These are phyloP conservation scores for Botrytis elliptica DNA, from an alignment of 2,329 filamentous ascomycete species.

Conservation along the genomic window DNA sequence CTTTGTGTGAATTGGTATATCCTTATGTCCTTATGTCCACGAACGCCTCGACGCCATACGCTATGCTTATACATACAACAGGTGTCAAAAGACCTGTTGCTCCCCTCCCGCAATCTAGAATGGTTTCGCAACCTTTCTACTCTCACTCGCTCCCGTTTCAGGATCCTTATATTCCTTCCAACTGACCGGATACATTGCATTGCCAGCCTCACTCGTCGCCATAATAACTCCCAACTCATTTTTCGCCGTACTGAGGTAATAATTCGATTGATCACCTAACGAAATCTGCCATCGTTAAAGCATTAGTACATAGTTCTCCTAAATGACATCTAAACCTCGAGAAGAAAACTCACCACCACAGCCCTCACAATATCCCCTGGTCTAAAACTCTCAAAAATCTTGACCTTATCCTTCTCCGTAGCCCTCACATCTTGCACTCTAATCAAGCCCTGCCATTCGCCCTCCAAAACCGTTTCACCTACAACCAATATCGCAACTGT, in stretches of 20 bases:
- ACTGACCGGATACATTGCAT: conserved; percentile 87
- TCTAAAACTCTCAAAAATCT: conserved; percentile 85
- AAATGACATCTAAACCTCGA: not conserved
- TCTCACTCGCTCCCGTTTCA: conserved; percentile 72
- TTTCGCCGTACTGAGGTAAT: conserved; percentile 88
- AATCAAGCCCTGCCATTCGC: conserved; percentile 83
- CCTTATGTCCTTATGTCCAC: conserved; percentile 9
- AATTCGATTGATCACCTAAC: conserved; percentile 89
- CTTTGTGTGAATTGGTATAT: conserved; percentile 12
- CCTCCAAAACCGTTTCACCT: conserved; percentile 66
- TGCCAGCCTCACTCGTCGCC: conserved; percentile 82
- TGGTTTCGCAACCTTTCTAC: conserved; percentile 91
- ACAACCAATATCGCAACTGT: conserved; percentile 84
- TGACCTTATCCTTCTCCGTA: conserved; percentile 93
- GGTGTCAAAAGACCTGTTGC: not conserved
- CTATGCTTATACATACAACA: conserved; percentile 10
- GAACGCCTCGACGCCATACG: conserved; percentile 16
- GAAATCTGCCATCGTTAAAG: conserved; percentile 59
- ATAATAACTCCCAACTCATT: conserved; percentile 94
- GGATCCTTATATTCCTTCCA: conserved; percentile 95
- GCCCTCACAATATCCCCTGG: conserved; percentile 91
- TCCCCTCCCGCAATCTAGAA: conserved; percentile 48
- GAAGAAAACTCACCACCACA: conserved; percentile 58
- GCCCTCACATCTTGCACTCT: conserved; percentile 88
- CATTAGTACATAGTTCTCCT: not conserved